Evolutionary conservation across 768 basidiomycete genomes (phyloP).

Genomic region (Termitomyces sp.): DNA sequence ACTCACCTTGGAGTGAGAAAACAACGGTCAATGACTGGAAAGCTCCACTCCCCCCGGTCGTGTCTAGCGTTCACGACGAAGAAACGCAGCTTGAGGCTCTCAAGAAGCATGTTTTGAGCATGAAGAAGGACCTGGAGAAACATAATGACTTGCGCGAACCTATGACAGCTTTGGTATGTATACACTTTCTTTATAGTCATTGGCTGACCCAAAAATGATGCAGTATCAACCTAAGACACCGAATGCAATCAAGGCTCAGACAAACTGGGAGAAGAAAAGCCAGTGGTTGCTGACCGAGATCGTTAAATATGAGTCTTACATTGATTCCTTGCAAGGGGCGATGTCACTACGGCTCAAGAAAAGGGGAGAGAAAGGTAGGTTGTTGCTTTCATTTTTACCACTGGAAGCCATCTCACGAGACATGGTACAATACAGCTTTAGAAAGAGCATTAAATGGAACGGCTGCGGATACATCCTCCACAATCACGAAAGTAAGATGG

Average conservation of each 20-base stretch:
- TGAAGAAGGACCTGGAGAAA: constrained; percentile 74
- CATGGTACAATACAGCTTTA: constrained; percentile 18
- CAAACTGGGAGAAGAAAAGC: constrained; percentile 92
- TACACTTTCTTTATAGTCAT: background rate
- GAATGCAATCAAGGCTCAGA: constrained; percentile 69
- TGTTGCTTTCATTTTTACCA: background rate
- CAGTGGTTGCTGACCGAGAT: constrained; percentile 87
- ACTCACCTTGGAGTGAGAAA: constrained; percentile 75
- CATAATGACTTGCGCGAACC: constrained; percentile 83
- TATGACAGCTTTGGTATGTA: constrained; percentile 70
- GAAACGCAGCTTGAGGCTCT: constrained; percentile 90
- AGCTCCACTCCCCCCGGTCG: constrained; percentile 76
- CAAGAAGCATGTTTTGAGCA: constrained; percentile 66
- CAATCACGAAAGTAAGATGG: constrained; percentile 21
- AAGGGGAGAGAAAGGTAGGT: constrained; percentile 74
- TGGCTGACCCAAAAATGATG: constrained; percentile 5
- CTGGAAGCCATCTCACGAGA: background rate
- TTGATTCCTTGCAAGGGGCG: constrained; percentile 80
- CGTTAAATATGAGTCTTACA: constrained; percentile 93
- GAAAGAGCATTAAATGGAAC: constrained; percentile 28
- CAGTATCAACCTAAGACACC: constrained; percentile 78
- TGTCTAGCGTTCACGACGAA: constrained; percentile 84
- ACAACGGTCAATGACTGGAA: constrained; percentile 92
- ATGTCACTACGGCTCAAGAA: constrained; percentile 84
- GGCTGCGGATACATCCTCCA: constrained; percentile 20